These are phyloP conservation scores for Chalciporus piperatoides DNA, from an alignment of 1,284 basidiomycete species.

Conservation along the genomic window DNA sequence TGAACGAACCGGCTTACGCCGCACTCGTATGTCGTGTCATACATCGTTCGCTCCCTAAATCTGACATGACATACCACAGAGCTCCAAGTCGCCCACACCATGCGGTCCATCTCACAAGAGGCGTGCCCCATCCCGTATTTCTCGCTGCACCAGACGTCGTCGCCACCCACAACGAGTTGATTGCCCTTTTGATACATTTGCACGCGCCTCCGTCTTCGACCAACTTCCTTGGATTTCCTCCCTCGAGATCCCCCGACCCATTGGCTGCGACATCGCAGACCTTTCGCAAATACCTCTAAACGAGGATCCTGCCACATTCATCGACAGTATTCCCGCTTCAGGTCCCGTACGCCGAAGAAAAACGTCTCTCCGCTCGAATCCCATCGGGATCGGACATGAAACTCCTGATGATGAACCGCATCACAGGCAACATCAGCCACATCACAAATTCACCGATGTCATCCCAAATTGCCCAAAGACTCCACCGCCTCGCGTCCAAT, in stretches of 20 bases:
- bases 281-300: conserved; percentile 46
- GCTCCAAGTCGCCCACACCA: conserved; percentile 37
- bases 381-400: conserved; percentile 34
- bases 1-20: conserved; percentile 24
- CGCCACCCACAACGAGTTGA: conserved; percentile 35
- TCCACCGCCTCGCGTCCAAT: conserved; percentile 38
- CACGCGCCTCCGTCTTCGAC: conserved; percentile 44
- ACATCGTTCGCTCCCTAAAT: not conserved
- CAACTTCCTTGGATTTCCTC: conserved; percentile 58
- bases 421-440: conserved; percentile 18
- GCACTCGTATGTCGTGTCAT: conserved; percentile 22
- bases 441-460: conserved; percentile 20
- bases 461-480: conserved; percentile 35
- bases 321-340: conserved; percentile 28
- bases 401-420: conserved; percentile 11
- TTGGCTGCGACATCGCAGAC: conserved; percentile 53
- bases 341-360: conserved; percentile 59
- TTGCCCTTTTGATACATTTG: conserved; percentile 28
- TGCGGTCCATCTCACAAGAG: conserved; percentile 35
- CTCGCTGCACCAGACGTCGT: conserved; percentile 35
- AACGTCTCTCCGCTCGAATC: conserved; percentile 46
- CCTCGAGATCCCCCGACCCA: conserved; percentile 42
- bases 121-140: conserved; percentile 22
- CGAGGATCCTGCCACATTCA: conserved; percentile 22
- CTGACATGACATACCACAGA: conserved; percentile 28